Evolutionary conservation across 345 rosid genomes (phyloP).

Genomic region (Syzygium grande): DNA sequence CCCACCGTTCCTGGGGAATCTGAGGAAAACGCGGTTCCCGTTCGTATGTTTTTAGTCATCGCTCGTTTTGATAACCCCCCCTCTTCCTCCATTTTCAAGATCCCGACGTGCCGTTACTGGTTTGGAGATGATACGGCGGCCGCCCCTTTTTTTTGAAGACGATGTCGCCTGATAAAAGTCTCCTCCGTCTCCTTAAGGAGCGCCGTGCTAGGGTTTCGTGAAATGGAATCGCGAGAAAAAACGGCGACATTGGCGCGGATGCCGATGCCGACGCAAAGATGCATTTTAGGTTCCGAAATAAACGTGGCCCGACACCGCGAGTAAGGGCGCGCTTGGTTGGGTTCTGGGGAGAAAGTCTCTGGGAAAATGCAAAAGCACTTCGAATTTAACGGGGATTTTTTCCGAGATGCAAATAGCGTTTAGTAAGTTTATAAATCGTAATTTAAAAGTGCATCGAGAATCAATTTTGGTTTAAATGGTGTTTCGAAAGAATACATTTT

Average conservation of each 20-base stretch:
- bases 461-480: background rate
- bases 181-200: no score
- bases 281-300: background rate
- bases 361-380: background rate
- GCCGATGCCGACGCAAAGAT: background rate
- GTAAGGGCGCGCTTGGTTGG: background rate
- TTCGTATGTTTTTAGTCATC: no score
- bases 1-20: no score
- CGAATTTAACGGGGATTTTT: rapidly evolving
- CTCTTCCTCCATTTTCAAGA: background rate
- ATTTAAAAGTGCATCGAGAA: rapidly evolving
- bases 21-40: background rate
- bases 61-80: no score
- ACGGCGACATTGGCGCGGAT: no score
- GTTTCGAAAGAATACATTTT: no score
- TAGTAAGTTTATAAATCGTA: background rate
- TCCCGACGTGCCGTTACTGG: no score
- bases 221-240: background rate
- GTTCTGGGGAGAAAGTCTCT: background rate
- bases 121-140: no score
- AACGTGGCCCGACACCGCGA: background rate
- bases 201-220: background rate
- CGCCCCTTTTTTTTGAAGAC: no score
- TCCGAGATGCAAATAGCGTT: background rate
- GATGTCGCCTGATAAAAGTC: no score